These are phyloP conservation scores for Phialophora chinensis DNA, from an alignment of 2,329 filamentous ascomycete genomes.

Conservation along the genomic window DNA sequence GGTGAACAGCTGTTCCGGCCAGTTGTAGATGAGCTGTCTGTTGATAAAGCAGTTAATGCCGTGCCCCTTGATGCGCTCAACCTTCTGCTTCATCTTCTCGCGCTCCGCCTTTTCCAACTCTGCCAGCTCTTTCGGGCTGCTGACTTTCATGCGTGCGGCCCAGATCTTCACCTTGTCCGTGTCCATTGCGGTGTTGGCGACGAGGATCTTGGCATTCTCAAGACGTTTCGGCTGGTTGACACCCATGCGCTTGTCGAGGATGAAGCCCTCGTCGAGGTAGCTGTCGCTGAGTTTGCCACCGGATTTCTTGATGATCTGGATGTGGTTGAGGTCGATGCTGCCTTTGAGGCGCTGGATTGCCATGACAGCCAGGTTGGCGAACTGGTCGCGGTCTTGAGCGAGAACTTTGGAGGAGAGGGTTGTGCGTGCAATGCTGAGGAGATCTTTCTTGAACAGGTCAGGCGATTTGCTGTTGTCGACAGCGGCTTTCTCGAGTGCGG, in stretches of 20 bases:
- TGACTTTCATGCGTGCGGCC: constrained; percentile 93
- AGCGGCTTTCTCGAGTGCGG: constrained; percentile 80
- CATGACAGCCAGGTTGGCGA: constrained; percentile 85
- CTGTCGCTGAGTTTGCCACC: constrained; percentile 97
- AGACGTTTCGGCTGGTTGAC: constrained; percentile 97
- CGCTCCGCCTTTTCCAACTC: constrained; percentile 97
- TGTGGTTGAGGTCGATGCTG: constrained; percentile 92
- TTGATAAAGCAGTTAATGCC: constrained; percentile 99
- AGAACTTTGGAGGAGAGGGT: constrained; percentile 98
- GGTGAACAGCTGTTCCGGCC: constrained; percentile 98
- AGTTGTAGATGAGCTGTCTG: constrained; percentile 99
- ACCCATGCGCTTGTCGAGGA: constrained; percentile 98
- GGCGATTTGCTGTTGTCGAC: constrained; percentile 87
- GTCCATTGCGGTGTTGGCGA: constrained; percentile 99
- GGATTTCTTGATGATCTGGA: constrained; percentile 99
- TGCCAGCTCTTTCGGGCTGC: constrained; percentile 94
- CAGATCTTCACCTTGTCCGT: constrained; percentile 99
- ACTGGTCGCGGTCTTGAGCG: constrained; percentile 90
- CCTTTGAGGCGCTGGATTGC: constrained; percentile 88
- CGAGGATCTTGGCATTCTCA: constrained; percentile 97
- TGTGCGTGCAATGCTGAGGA: constrained; percentile 88
- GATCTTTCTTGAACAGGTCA: constrained; percentile 84
- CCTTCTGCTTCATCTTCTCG: constrained; percentile 99
- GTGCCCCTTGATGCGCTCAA: constrained; percentile 97
- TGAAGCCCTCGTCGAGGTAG: constrained; percentile 97